phyloP scores from a whole-genome alignment of 106 monocot genomes.

The Apostasia ramifera region DNA sequence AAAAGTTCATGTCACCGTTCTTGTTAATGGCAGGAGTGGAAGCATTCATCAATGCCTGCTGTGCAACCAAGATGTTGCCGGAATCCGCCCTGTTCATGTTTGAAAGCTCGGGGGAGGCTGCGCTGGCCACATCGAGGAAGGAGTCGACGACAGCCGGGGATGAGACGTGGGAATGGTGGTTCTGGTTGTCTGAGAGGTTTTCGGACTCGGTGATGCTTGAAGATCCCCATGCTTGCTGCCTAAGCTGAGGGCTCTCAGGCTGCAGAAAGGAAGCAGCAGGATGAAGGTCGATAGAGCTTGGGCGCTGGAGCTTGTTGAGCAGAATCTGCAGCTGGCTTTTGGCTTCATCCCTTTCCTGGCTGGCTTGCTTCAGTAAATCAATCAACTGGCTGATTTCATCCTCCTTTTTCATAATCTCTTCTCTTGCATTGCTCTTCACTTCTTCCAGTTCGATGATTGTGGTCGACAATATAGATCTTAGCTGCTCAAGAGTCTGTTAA shows the following conservation, averaged over 20 bases:
- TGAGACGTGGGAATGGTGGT: background rate
- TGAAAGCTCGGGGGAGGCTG: background rate
- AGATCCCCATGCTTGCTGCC: background rate
- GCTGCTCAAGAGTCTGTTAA: background rate
- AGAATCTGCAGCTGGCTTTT: slow-evolving; percentile 5
- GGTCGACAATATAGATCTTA: slow-evolving; percentile 1
- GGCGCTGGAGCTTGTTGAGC: slow-evolving; percentile 1
- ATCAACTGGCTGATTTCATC: slow-evolving; percentile 3
- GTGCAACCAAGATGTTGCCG: background rate
- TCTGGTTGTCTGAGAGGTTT: background rate
- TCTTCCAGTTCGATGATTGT: slow-evolving; percentile 3
- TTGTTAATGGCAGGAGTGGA: background rate
- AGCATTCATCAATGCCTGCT: background rate
- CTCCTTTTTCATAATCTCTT: slow-evolving; percentile 11
- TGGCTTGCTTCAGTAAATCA: background rate
- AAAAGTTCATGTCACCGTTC: background rate
- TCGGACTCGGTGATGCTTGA: slow-evolving; percentile 1
- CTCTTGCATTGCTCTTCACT: slow-evolving; percentile 7
- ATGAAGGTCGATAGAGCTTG: background rate
- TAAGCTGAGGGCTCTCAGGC: background rate
- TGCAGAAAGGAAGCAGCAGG: background rate
- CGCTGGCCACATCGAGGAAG: background rate
- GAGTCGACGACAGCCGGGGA: background rate
- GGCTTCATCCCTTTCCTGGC: slow-evolving; percentile 14
- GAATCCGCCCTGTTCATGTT: background rate